Percentiles rank a stretch among this genome's conserved stretches.
These are phyloP conservation scores for Lactifluus subvellereus DNA, from an alignment of 768 basidiomycete species.

Conservation along the genomic window DNA sequence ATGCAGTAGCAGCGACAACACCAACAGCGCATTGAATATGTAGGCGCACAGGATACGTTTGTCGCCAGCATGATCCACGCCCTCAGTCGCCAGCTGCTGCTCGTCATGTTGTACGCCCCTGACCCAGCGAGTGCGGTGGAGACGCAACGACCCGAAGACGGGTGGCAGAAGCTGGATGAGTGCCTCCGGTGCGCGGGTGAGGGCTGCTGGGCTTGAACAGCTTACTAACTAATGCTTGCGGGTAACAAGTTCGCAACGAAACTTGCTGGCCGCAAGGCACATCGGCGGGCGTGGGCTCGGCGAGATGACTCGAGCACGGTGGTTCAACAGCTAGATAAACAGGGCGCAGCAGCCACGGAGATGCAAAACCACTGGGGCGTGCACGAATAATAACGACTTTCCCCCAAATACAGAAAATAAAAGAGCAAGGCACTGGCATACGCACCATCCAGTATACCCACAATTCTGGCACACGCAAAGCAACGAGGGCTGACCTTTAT, in stretches of 20 bases:
- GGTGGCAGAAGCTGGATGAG: constrained; percentile 75
- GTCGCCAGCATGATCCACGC: constrained; percentile 86
- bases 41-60: constrained; percentile 76
- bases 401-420: no score
- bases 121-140: constrained; percentile 30
- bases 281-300: constrained; percentile 58
- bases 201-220: no score
- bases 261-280: constrained; percentile 45
- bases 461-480: no score
- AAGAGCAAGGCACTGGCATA: no score
- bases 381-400: no score
- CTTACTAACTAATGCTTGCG: no score
- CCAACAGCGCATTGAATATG: constrained; percentile 49
- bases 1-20: neutral
- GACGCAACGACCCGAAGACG: constrained; percentile 29
- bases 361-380: no score
- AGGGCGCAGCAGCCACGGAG: no score
- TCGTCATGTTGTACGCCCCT: constrained; percentile 71
- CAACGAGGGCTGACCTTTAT: no score
- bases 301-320: constrained; percentile 56
- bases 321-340: no score
- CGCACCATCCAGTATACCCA: no score
- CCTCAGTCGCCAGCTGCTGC: constrained; percentile 61
- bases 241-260: constrained; percentile 52
- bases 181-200: constrained; percentile 54